phyloP scores from a whole-genome alignment of 768 basidiomycete genomes.

The Steccherinum ochraceum region DNA sequence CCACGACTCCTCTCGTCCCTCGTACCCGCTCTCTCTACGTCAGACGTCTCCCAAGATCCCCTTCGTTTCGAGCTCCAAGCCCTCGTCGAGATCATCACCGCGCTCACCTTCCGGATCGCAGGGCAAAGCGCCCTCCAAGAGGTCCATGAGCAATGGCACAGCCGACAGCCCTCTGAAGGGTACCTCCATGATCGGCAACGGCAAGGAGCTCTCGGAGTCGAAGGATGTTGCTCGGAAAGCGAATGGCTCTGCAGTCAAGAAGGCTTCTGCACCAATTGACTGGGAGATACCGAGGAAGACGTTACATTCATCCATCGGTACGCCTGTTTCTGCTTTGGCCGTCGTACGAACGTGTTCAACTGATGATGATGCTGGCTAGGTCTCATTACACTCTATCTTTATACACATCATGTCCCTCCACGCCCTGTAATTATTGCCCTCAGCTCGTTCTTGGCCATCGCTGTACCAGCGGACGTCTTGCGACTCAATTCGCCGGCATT shows the following conservation, averaged over 20 bases:
- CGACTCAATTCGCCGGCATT: slow-evolving; percentile 62
- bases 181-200: not conserved
- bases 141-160: slow-evolving; percentile 6
- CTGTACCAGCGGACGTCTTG: slow-evolving; percentile 70
- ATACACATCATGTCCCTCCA: slow-evolving; percentile 41
- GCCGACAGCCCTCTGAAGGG: slow-evolving; percentile 1
- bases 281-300: slow-evolving; percentile 90
- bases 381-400: slow-evolving; percentile 58
- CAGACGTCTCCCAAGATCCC: slow-evolving; percentile 14
- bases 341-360: not conserved
- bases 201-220: not conserved
- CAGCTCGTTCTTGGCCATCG: slow-evolving; percentile 56
- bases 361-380: slow-evolving; percentile 36
- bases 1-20: slow-evolving; percentile 12
- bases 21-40: slow-evolving; percentile 10
- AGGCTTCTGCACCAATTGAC: slow-evolving; percentile 35
- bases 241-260: not conserved
- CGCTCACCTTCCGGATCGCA: not conserved
- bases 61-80: slow-evolving; percentile 4
- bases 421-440: slow-evolving; percentile 54
- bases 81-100: not conserved
- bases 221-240: not conserved
- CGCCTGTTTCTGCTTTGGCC: slow-evolving; percentile 20
- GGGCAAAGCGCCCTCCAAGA: slow-evolving; percentile 1
- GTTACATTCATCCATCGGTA: slow-evolving; percentile 86